Evolutionary conservation across 129 eudicot species (phyloP).

Genomic region (Pittosporum tobira): DNA sequence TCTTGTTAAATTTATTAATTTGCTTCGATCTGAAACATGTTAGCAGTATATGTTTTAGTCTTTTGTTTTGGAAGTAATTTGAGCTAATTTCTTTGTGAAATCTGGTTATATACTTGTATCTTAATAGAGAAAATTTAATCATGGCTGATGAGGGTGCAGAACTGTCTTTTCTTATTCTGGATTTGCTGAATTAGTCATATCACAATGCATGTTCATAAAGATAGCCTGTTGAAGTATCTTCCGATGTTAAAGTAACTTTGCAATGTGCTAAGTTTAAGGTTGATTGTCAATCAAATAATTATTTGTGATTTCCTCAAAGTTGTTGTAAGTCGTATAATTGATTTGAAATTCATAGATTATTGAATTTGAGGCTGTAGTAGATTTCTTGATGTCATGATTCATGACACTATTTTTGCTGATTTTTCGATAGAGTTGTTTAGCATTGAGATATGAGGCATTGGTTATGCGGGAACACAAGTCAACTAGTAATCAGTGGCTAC

Average conservation of each 20-base stretch:
- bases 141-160: no score
- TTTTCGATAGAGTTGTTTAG: constrained; percentile 58
- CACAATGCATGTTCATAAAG: no score
- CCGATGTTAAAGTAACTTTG: no score
- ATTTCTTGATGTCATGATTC: not conserved
- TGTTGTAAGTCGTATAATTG: not conserved
- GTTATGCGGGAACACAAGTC: constrained; percentile 50
- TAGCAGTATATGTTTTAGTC: not conserved
- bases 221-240: no score
- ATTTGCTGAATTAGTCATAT: no score
- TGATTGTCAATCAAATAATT: no score
- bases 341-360: not conserved
- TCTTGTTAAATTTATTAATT: not conserved
- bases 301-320: not conserved
- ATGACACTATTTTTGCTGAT: not conserved
- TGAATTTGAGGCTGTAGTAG: not conserved
- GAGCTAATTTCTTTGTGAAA: not conserved
- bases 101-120: not conserved
- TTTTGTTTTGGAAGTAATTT: not conserved
- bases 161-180: no score
- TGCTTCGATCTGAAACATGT: not conserved
- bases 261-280: not conserved
- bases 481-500: constrained; percentile 32
- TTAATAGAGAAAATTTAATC: not conserved
- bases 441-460: constrained; percentile 83